Conservation (phyloP, 768 basidiomycete genomes). For the Termitomyces sp. region DNA sequence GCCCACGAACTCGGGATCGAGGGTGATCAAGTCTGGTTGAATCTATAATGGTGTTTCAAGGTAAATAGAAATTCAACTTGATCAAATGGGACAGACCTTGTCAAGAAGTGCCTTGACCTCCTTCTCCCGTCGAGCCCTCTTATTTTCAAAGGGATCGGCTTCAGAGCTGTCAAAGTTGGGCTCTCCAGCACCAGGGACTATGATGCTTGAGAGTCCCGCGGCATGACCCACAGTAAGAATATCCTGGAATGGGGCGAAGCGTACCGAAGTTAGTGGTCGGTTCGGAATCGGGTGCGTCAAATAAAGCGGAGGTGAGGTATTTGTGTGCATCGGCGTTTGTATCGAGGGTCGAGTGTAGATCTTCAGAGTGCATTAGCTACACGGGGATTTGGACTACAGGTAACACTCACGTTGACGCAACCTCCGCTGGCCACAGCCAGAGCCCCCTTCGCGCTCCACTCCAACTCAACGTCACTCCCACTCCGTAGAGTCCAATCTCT, state of each 20-base stretch:
- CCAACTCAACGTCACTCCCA: slow-evolving; percentile 55
- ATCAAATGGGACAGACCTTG: slow-evolving; percentile 47
- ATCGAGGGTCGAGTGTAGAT: slow-evolving; percentile 70
- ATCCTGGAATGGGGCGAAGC: slow-evolving; percentile 91
- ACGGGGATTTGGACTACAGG: slow-evolving; percentile 3
- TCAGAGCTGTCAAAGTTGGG: slow-evolving; percentile 92
- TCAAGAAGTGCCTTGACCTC: slow-evolving; percentile 90
- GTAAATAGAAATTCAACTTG: background rate
- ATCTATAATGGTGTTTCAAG: slow-evolving; percentile 41
- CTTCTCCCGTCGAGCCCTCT: slow-evolving; percentile 74
- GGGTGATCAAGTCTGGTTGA: slow-evolving; percentile 87
- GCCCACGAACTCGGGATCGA: slow-evolving; percentile 75
- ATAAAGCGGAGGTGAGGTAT: slow-evolving; percentile 72
- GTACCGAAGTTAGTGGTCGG: slow-evolving; percentile 66
- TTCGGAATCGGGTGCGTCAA: slow-evolving; percentile 82
- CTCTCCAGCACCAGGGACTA: slow-evolving; percentile 92
- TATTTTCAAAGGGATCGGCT: slow-evolving; percentile 92
- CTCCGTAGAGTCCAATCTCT: slow-evolving; percentile 72
- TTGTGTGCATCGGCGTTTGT: slow-evolving; percentile 45
- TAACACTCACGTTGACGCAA: slow-evolving; percentile 66
- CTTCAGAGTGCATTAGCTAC: slow-evolving; percentile 28
- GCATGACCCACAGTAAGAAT: slow-evolving; percentile 75
- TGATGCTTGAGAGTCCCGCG: slow-evolving; percentile 74
- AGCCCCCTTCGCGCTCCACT: slow-evolving; percentile 84
- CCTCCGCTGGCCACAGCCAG: slow-evolving; percentile 81